Base-by-base conservation (phyloP, 345 rosid species). In the Microthlaspi erraticum region DNA sequence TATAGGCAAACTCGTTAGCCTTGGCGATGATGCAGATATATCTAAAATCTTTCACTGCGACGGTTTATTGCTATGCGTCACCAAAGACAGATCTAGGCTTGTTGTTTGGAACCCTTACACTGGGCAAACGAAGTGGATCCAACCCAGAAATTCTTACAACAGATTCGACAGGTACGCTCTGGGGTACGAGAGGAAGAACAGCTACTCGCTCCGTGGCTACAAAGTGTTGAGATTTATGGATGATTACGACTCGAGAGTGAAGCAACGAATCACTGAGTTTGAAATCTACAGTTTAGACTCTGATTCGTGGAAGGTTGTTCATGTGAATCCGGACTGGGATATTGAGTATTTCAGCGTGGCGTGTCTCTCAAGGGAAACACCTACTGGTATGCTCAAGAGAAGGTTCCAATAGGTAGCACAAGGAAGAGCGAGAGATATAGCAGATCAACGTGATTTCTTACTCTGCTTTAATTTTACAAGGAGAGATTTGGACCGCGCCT, bases 1-100 rank as follows among this genome's bases (percentile, higher is more conserved):
- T 38, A 11, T 38, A 58, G 63, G 46, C 37, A 36, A 6, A 11
- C 62, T 57, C 62, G 23, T 56, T 33, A 56, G 60, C 60, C 42
- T 56, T 33, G 23, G 32, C 39, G 59, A 55, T 4, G 43, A 10
- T 19, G 55, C 16, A 19, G 59, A 32, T 32, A 32, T 54, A 32
- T 53, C 17, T 6, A 3, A 29, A 29, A 4, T 53, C 3, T 53
- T 54, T 32, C 60, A 54, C 41, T 54, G 60, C 41, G 18, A 52
- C 2, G 57, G 36, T 12, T 52, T 52, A 13, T 13, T 51, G 5
- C 3, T 51, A 50, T 23, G 55, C 55, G 2, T 23, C 33, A 50
- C 20, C 49, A 44, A 14, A 16, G 49, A 50, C 55, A 11, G 1
- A 12, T 11, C 33, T 6, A 11, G 55, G 9, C 16, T 50, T 6